phyloP scores from a whole-genome alignment of 345 rosid genomes.

The Isatis tinctoria region DNA sequence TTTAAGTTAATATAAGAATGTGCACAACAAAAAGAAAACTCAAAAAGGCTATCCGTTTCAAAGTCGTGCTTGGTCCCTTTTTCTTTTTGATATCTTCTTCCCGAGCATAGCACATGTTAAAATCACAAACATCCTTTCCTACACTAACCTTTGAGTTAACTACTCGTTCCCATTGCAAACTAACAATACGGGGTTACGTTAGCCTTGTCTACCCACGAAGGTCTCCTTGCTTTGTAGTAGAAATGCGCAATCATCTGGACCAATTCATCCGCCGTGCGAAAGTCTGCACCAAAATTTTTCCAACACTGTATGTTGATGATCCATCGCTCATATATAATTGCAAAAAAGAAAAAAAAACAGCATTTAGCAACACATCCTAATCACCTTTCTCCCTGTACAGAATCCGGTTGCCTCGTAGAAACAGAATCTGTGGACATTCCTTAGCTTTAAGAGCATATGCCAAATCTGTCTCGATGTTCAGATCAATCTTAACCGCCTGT shows the following conservation, averaged over 20 bases:
- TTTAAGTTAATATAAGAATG: too few relatives aligned
- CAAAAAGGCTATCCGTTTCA: too few relatives aligned
- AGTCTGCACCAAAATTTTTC: constrained; percentile 42
- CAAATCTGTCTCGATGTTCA: constrained; percentile 84
- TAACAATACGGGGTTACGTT: constrained; percentile 33
- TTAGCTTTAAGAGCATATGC: constrained; percentile 93
- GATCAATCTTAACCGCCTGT: constrained; percentile 82
- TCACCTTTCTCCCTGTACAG: constrained; percentile 81
- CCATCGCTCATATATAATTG: not conserved
- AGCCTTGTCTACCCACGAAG: constrained; percentile 57
- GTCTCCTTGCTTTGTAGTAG: constrained; percentile 88
- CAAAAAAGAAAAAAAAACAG: not conserved
- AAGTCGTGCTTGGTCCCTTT: too few relatives aligned
- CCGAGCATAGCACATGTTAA: not conserved
- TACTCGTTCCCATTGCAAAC: not conserved
- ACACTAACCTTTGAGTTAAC: constrained; percentile 3
- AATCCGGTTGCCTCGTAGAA: constrained; percentile 66
- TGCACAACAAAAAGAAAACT: too few relatives aligned
- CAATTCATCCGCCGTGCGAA: constrained; percentile 70
- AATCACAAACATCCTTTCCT: not conserved
- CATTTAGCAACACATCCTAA: not conserved
- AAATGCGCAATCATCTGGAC: constrained; percentile 89
- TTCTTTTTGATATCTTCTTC: too few relatives aligned
- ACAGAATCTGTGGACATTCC: constrained; percentile 75
- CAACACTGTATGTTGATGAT: not conserved